phyloP scores from a whole-genome alignment of 1,284 basidiomycete species.

The Fomitopsis schrenkii region DNA sequence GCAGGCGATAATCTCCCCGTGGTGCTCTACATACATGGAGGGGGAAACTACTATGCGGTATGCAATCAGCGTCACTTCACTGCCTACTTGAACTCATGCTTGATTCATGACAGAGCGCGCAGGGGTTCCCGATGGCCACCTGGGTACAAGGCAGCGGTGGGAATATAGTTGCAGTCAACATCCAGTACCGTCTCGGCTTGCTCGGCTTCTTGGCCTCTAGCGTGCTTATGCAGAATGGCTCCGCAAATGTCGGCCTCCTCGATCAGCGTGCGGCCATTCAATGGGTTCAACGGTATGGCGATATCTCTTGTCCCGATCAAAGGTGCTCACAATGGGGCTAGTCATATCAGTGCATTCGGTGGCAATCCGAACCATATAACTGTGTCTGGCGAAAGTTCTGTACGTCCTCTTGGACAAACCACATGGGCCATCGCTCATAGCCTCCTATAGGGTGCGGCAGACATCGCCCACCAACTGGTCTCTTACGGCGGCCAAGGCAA shows the following conservation, averaged over 20 bases:
- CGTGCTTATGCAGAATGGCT: slow-evolving; percentile 24
- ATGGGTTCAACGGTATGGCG: slow-evolving; percentile 36
- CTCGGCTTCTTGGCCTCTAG: slow-evolving; percentile 49
- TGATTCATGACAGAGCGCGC: neutral
- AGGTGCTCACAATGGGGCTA: neutral
- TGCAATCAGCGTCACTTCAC: neutral
- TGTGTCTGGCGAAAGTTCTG: neutral
- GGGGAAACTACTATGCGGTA: slow-evolving; percentile 31
- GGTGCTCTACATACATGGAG: slow-evolving; percentile 43
- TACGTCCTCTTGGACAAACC: neutral
- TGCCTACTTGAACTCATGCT: neutral
- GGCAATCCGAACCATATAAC: neutral
- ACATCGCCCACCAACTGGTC: slow-evolving; percentile 2
- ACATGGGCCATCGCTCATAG: neutral
- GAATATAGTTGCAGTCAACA: slow-evolving; percentile 48
- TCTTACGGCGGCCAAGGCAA: slow-evolving; percentile 2
- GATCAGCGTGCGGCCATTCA: slow-evolving; percentile 43
- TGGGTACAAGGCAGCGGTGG: slow-evolving; percentile 47
- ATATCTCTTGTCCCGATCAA: neutral
- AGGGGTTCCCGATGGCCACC: slow-evolving; percentile 31
- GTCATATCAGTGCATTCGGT: neutral
- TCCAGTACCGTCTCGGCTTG: slow-evolving; percentile 50
- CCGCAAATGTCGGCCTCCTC: slow-evolving; percentile 40
- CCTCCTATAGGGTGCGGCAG: neutral
- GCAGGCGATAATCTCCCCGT: slow-evolving; percentile 41